Evolutionary conservation across 441 rosid genomes (phyloP), one percentile per base, ranked within the genome.

Genomic region (Adansonia grandidieri): DNA sequence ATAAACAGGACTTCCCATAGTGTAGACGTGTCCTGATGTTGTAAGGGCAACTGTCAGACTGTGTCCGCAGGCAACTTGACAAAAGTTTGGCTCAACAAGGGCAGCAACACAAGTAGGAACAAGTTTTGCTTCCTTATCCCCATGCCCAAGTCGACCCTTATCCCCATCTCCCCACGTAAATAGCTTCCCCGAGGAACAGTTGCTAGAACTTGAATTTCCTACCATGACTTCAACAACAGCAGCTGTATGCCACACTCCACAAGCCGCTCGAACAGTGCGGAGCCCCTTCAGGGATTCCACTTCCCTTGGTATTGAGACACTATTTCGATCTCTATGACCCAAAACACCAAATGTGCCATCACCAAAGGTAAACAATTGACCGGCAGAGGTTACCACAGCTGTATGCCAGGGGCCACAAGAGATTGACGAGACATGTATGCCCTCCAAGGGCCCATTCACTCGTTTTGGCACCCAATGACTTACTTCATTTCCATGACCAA

Each of bases 121-220:
- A 58, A 96, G 91, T 86, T 90, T 93, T 74, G 95, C 81, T 82
- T 94, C 99, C 90, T 89, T 96, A 86, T 92, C 90, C 71, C 97
- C 97, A 82, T 96, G 97, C 63, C 98, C 98, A 82, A 96, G 98
- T 74, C 95, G 90, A 58, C 95, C 92, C 83, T 91, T 94, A 86
- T 96, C 99, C 74, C 99, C 97, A 86, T 96, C 99, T 47, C 98
- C 99, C 97, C 97, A 96, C 15, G 96, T 93, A 85, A 96, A 96
- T 61, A 96, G 92, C 87, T 96, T 96, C 72, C 97, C 98, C 42
- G 93, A 91, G 45, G 97, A 94, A 84, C 96, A 89, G 82, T 92
- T 93, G 86, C 97, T 94, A 58, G 97, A 89, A 87, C 91, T 91
- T 68, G 98, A 90, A 86, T 87, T 91, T 7, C 96, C 98, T 77